These are phyloP conservation scores for Silene noctiflora DNA, from an alignment of 179 eudicot genomes.

Conservation along the genomic window DNA sequence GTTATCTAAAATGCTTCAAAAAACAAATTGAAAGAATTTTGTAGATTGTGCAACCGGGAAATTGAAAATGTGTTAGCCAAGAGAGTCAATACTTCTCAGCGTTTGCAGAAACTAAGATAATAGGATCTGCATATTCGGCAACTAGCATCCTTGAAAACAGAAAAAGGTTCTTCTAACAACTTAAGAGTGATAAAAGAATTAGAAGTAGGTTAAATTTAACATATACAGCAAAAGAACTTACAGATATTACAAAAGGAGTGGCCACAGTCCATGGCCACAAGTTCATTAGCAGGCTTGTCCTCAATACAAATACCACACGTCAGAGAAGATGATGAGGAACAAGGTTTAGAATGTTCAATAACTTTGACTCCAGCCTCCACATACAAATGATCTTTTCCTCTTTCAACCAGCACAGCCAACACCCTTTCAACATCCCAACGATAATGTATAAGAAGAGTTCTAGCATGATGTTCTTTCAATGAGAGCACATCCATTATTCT, in stretches of 20 bases:
- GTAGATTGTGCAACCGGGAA: background rate
- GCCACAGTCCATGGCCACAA: constrained; percentile 63
- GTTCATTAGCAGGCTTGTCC: constrained; percentile 35
- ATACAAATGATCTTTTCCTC: constrained; percentile 47
- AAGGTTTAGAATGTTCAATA: constrained; percentile 28
- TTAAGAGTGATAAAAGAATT: background rate
- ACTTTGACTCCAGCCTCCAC: constrained; percentile 51
- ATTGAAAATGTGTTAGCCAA: background rate
- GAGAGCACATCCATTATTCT: constrained; percentile 59
- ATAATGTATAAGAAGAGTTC: constrained; percentile 62
- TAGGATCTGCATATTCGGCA: background rate
- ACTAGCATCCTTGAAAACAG: background rate
- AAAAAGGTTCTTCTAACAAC: background rate
- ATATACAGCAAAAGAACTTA: constrained; percentile 27
- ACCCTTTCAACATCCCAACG: constrained; percentile 69
- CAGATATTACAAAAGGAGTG: constrained; percentile 65
- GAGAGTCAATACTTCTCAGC: background rate
- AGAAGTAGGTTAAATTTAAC: background rate
- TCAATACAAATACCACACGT: constrained; percentile 57
- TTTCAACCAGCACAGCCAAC: constrained; percentile 52
- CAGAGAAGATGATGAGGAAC: constrained; percentile 28
- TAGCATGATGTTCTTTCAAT: constrained; percentile 59
- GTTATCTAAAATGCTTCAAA: too few relatives aligned
- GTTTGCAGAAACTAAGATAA: background rate
- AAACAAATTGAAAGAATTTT: background rate